phyloP scores from a whole-genome alignment of 768 basidiomycete species.

The Coprinellus aureogranulatus region DNA sequence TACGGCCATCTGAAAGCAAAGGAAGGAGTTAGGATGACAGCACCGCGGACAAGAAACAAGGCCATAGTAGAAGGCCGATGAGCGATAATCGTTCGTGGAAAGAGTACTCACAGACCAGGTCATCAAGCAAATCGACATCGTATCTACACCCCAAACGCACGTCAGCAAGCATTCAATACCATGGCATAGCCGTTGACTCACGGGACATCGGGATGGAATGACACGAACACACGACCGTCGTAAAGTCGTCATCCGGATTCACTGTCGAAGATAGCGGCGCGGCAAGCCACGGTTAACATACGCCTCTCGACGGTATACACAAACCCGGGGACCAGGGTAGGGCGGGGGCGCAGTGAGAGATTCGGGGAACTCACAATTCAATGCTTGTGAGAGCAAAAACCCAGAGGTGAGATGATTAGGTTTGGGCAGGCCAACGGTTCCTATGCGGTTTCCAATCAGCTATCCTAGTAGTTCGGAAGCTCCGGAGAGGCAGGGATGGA shows the following conservation, averaged over 20 bases:
- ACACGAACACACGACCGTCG: conserved; percentile 15
- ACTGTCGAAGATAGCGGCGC: too few relatives aligned
- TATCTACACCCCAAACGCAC: conserved; percentile 11
- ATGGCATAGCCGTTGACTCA: conserved; percentile 10
- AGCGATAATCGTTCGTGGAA: too few relatives aligned
- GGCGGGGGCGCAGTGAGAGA: too few relatives aligned
- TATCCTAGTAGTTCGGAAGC: too few relatives aligned
- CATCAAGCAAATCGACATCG: conserved; percentile 18
- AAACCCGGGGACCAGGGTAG: too few relatives aligned
- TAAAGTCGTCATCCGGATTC: conserved; percentile 21
- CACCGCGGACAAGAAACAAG: too few relatives aligned
- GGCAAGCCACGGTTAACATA: too few relatives aligned
- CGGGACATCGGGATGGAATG: conserved; percentile 21
- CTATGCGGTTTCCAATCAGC: too few relatives aligned
- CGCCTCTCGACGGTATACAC: too few relatives aligned
- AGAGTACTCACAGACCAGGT: conserved; percentile 18
- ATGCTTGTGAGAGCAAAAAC: conserved; percentile 2
- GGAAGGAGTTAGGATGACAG: background rate
- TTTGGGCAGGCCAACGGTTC: conserved; percentile 23
- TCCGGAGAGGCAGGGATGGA: too few relatives aligned
- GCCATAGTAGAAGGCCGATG: too few relatives aligned
- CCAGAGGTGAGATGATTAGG: conserved; percentile 13
- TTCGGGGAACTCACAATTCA: background rate
- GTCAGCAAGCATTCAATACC: too few relatives aligned
- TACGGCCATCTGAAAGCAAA: conserved; percentile 3